Evolutionary conservation across 2,329 filamentous ascomycete genomes (phyloP), one percentile per base, ranked within the genome.

Genomic region (Emergomyces orientalis): DNA sequence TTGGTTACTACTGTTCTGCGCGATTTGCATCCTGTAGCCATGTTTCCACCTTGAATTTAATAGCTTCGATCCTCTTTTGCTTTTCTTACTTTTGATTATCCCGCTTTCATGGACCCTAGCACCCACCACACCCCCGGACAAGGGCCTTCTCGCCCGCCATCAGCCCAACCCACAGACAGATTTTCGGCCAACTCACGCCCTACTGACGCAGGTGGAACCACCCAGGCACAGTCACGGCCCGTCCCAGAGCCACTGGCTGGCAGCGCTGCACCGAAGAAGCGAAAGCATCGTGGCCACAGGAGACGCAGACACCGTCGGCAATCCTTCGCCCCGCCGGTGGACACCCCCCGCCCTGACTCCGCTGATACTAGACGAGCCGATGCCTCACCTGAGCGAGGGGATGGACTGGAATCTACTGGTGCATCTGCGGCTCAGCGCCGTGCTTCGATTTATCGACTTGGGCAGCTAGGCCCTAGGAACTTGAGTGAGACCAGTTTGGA

Each of bases 401-500:
- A 67, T 72, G 81, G 63, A 75, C 78, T 60, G 72, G 75, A 77
- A 60, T 71, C 73, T 61, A 69, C 70, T 4, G 70, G 67, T 63
- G 64, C 69, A 43, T 67, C 71, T n/a, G 70, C 74, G 34, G 63
- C 71, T 22, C 71, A 75, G 22, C 72, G 75, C 41, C 76, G 76
- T 65, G 74, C 75, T 61, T 78, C 79, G 64, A 84, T 85, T 71
- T 86, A 86, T 71, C 78, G 80, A 49, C 70, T 84, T 60, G 71
- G 71, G n/a, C 75, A 76, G 64, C 67, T 71, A 56, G 67, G 71
- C 27, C 71, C 79, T 8, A 76, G 78, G 54, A 90, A 89, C 72
- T 72, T 87, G 66, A 97, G 93, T 77, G 87, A 83, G 69, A 91
- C 89, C 0, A 97, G 93, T 74, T 79, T 97, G 66, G 93, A 97